Evolutionary conservation across 805 yeast species (phyloP).

Genomic region (Cyberlindnera subsufficiens): DNA sequence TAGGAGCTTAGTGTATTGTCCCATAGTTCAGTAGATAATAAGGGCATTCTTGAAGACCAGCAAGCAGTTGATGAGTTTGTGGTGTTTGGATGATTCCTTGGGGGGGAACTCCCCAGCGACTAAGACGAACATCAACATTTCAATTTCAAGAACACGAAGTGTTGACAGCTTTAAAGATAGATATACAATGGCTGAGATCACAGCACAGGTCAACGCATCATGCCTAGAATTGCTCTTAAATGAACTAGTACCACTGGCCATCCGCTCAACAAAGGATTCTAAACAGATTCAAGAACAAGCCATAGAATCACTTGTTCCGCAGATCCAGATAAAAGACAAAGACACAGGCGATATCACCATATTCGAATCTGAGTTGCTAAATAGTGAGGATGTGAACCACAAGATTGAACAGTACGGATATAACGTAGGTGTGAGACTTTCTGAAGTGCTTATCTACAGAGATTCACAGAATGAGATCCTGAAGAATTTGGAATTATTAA

Average conservation of each 20-base stretch:
- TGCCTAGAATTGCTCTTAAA: constrained; percentile 62
- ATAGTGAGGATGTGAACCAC: constrained; percentile 45
- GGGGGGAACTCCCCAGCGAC: no score
- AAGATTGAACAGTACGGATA: constrained; percentile 70
- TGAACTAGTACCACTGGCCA: constrained; percentile 71
- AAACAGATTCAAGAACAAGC: constrained; percentile 11
- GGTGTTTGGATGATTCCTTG: neutral
- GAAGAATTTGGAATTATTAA: constrained; percentile 58
- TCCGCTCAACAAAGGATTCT: constrained; percentile 51
- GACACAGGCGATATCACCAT: constrained; percentile 37
- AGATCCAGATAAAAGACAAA: constrained; percentile 13
- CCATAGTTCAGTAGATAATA: no score
- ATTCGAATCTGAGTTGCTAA: constrained; percentile 29
- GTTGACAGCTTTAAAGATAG: no score
- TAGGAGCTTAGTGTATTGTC: no score
- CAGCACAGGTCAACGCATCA: constrained; percentile 38
- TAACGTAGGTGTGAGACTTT: constrained; percentile 55
- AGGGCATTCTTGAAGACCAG: no score
- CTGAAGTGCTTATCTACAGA: constrained; percentile 40
- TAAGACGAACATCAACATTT: neutral
- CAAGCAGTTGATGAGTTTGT: neutral
- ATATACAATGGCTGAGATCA: constrained; percentile 1
- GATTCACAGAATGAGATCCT: constrained; percentile 42
- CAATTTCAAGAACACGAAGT: neutral
- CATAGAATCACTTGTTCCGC: constrained; percentile 8